A percentile compares a stretch with the other conserved stretches of the same genome.
Conservation (phyloP, 2,329 filamentous ascomycete genomes). For the Dactylellina leptospora region DNA sequence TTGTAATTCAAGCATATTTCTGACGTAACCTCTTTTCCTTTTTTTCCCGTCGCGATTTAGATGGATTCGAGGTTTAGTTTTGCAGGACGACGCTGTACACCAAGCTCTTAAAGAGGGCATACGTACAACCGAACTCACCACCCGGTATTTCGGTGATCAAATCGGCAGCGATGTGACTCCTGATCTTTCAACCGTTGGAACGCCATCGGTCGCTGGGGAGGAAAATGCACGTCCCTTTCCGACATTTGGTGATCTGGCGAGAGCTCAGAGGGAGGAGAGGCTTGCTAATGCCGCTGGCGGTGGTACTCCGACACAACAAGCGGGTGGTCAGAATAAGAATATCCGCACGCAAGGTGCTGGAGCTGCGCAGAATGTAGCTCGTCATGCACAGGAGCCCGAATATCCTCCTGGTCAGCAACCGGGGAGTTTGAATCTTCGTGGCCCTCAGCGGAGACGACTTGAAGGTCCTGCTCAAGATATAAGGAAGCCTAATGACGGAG, state of each 20-base stretch:
- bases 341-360: constrained; percentile 8
- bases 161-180: background rate
- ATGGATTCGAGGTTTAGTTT: constrained; percentile 27
- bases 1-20: background rate
- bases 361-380: background rate
- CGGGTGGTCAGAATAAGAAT: background rate
- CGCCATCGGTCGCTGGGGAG: background rate
- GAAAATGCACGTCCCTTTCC: background rate
- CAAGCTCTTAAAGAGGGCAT: constrained; percentile 22
- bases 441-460: background rate
- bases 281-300: no score
- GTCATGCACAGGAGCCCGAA: background rate
- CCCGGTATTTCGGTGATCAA: constrained; percentile 15
- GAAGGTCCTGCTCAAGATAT: constrained; percentile 36
- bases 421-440: background rate
- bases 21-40: background rate
- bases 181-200: background rate
- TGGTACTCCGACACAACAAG: background rate
- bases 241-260: constrained; percentile 29
- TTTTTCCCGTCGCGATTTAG: background rate
- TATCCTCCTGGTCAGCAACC: constrained; percentile 1
- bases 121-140: constrained; percentile 42
- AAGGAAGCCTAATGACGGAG: constrained; percentile 30
- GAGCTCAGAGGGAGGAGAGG: constrained; percentile 1
- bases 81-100: constrained; percentile 1